Evolutionary conservation across 495 filamentous ascomycete species (phyloP).

Genomic region (Trichocladium uniseriatum): DNA sequence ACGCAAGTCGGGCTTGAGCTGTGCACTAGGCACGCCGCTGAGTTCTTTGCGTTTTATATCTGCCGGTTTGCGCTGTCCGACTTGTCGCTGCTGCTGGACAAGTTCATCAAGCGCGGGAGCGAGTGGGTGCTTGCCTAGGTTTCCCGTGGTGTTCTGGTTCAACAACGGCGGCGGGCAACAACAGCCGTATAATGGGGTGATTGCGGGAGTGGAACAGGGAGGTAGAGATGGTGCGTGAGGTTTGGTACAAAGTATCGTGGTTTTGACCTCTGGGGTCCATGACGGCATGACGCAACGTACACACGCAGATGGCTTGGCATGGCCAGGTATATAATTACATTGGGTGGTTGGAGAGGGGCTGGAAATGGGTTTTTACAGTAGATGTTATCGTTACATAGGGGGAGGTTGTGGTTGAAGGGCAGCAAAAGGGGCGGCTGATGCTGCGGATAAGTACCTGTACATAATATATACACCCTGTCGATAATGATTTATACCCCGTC

Average conservation of each 20-base stretch:
- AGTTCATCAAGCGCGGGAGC: constrained; percentile 90
- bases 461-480: neutral
- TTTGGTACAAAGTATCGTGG: too few relatives aligned
- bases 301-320: neutral
- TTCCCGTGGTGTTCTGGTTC: too few relatives aligned
- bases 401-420: too few relatives aligned
- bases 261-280: neutral
- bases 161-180: too few relatives aligned
- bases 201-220: neutral
- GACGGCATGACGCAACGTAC: neutral
- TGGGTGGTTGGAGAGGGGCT: too few relatives aligned
- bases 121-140: constrained; percentile 72
- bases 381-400: too few relatives aligned
- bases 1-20: constrained; percentile 92
- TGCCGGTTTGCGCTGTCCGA: constrained; percentile 89
- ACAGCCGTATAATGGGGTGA: too few relatives aligned
- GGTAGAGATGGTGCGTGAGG: neutral
- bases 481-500: too few relatives aligned
- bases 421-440: too few relatives aligned
- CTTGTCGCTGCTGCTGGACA: constrained; percentile 79
- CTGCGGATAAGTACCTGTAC: too few relatives aligned
- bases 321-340: neutral
- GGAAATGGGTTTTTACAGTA: too few relatives aligned
- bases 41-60: constrained; percentile 95
- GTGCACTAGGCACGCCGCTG: constrained; percentile 84